phyloP scores from a whole-genome alignment of 2,329 filamentous ascomycete species.

The Alternaria sp. region DNA sequence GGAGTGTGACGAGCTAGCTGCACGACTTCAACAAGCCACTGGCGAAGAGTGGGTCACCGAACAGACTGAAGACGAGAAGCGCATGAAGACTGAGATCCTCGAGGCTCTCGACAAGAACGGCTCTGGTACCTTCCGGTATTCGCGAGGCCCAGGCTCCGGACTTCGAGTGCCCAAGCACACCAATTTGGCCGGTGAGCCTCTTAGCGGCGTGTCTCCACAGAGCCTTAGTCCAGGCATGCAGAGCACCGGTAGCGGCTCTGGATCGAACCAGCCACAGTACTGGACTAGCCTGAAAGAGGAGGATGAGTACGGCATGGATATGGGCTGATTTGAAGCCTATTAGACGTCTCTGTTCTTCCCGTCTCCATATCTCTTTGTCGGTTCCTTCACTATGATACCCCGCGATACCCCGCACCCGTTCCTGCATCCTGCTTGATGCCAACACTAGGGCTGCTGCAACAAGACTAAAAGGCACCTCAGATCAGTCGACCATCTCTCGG shows the following conservation, averaged over 20 bases:
- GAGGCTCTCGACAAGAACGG: conserved; percentile 87
- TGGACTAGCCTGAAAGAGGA: conserved; percentile 86
- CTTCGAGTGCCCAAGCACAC: conserved; percentile 93
- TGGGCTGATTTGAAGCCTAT: conserved; percentile 44
- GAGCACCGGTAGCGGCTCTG: conserved; percentile 72
- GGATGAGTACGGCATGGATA: conserved; percentile 87
- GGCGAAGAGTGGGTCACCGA: conserved; percentile 48
- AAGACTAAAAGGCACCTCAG: conserved; percentile 13
- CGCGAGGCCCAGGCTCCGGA: conserved; percentile 81
- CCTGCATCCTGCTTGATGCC: conserved; percentile 42
- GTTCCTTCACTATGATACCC: conserved; percentile 48
- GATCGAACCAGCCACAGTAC: conserved; percentile 60
- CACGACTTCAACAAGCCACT: conserved; percentile 63
- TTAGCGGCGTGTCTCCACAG: conserved; percentile 67
- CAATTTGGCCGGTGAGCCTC: conserved; percentile 82
- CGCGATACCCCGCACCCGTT: conserved; percentile 47
- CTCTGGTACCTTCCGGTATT: conserved; percentile 79
- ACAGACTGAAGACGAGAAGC: conserved; percentile 86
- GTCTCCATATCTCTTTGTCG: conserved; percentile 27
- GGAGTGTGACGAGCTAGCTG: conserved; percentile 85
- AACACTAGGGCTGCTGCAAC: conserved; percentile 26
- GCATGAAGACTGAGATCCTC: conserved; percentile 92
- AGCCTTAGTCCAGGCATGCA: conserved; percentile 62
- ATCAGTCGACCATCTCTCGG: conserved; percentile 13
- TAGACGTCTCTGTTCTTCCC: conserved; percentile 14